phyloP scores from a whole-genome alignment of 1,139 yeast genomes.

The Pichia cactophila region DNA sequence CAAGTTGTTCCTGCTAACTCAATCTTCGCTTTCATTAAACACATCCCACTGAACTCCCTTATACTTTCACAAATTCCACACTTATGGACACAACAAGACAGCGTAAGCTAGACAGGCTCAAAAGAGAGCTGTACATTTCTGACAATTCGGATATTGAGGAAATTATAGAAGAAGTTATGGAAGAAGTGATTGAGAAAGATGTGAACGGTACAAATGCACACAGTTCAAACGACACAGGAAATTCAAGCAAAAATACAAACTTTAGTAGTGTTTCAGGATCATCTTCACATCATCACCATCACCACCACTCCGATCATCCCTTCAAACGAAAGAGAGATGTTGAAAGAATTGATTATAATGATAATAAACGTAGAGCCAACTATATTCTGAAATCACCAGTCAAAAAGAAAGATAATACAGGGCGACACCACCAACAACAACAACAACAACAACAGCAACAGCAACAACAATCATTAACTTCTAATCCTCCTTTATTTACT shows the following conservation, averaged over 20 bases:
- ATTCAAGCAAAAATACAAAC: background rate
- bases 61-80: background rate
- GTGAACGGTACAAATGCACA: conserved; percentile 4
- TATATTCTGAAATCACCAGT: background rate
- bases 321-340: conserved; percentile 2
- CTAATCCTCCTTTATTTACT: background rate
- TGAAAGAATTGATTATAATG: conserved; percentile 20
- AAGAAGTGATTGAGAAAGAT: background rate
- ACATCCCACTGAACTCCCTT: background rate
- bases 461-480: background rate
- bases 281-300: background rate
- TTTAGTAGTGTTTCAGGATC: background rate
- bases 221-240: background rate
- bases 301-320: background rate
- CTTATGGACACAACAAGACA: background rate
- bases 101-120: conserved; percentile 15
- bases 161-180: conserved; percentile 12
- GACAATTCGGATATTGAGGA: conserved; percentile 21
- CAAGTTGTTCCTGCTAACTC: background rate
- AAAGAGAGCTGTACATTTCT: conserved; percentile 19
- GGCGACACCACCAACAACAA: background rate
- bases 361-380: conserved; percentile 14
- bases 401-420: background rate
- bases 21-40: background rate
- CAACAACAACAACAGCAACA: background rate